A percentile compares a stretch with the other conserved stretches of the same genome.
Evolutionary conservation across 805 yeast genomes (phyloP).

Genomic region (Monosporozyma solicola): DNA sequence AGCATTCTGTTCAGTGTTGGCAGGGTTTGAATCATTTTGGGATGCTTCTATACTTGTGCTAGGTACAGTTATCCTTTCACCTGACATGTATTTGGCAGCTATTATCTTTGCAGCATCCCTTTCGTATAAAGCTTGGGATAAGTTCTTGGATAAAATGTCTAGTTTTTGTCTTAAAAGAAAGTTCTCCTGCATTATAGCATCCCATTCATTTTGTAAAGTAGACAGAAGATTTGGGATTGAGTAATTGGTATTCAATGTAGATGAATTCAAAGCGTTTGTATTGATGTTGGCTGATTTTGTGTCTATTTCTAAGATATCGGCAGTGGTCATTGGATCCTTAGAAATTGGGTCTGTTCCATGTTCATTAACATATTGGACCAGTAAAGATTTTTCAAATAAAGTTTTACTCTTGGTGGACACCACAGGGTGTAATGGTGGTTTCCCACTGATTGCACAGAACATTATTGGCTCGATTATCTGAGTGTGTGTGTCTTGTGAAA

Average conservation of each 20-base stretch:
- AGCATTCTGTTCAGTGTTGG: neutral
- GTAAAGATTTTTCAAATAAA: constrained; percentile 55
- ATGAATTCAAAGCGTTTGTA: constrained; percentile 31
- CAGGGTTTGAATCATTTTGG: neutral
- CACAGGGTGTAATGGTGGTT: constrained; percentile 61
- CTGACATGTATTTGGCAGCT: constrained; percentile 41
- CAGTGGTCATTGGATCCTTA: constrained; percentile 47
- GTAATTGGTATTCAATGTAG: constrained; percentile 36
- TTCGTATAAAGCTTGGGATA: constrained; percentile 69
- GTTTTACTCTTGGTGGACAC: constrained; percentile 63
- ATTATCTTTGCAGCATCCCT: constrained; percentile 89
- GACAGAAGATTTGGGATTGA: constrained; percentile 66
- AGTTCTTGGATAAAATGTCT: constrained; percentile 54
- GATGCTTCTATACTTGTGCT: neutral
- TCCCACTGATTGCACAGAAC: constrained; percentile 53
- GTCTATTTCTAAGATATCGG: constrained; percentile 42
- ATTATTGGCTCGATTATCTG: constrained; percentile 5
- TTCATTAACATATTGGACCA: constrained; percentile 54
- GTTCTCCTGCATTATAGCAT: constrained; percentile 71
- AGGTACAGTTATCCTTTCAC: neutral
- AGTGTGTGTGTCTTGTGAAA: neutral
- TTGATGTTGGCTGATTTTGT: neutral
- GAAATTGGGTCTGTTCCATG: constrained; percentile 70
- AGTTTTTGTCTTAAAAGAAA: constrained; percentile 69
- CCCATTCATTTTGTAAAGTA: constrained; percentile 83